A percentile compares a stretch with the other conserved stretches of the same genome.
Conservation (phyloP, 345 rosid species). For the Dipteronia sinensis region DNA sequence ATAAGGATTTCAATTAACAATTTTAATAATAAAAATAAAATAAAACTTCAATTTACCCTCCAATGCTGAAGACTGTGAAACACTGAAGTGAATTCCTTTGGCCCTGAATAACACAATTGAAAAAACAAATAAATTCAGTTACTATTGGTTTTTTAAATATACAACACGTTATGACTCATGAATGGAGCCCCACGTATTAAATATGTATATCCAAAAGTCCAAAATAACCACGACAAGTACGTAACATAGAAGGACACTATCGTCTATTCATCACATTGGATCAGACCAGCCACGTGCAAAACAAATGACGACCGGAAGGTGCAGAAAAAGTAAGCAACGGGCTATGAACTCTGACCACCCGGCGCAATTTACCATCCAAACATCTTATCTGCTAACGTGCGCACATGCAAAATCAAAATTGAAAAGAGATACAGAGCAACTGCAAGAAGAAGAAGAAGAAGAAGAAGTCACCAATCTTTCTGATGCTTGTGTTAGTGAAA, state of each 20-base stretch:
- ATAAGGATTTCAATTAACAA: not conserved
- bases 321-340: too few species aligned
- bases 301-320: too few species aligned
- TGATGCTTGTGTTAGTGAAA: constrained; percentile 70
- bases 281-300: not conserved
- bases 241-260: not conserved
- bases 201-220: too few species aligned
- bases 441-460: not conserved
- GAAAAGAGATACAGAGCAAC: too few species aligned
- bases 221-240: too few species aligned
- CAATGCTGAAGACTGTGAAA: constrained; percentile 95
- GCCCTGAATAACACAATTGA: constrained; percentile 49
- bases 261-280: not conserved
- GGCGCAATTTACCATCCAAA: too few species aligned
- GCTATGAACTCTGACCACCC: too few species aligned
- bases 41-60: constrained; percentile 58
- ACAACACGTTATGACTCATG: too few species aligned
- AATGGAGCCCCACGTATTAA: too few species aligned
- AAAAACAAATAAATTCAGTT: not conserved
- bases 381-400: constrained; percentile 6
- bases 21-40: not conserved
- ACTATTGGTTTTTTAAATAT: not conserved
- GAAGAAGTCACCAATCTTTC: constrained; percentile 65
- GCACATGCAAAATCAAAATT: not conserved
- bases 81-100: constrained; percentile 75